Base-by-base conservation (phyloP, 2,329 filamentous ascomycete species). In the Hymenoscyphus salicellus region DNA sequence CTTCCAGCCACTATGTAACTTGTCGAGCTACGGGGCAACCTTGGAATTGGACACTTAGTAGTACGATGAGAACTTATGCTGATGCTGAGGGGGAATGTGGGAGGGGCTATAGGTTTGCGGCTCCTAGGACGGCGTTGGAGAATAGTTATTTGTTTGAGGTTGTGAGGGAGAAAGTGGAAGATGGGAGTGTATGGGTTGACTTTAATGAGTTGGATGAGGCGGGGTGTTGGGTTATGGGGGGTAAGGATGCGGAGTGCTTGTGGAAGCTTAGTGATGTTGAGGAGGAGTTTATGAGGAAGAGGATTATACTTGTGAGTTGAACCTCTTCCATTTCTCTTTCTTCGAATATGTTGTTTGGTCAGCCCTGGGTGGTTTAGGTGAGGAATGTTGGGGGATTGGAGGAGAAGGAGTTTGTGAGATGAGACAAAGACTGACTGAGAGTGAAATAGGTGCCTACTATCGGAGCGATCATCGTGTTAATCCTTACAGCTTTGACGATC, bases 41-140 rank as follows among this genome's bases (percentile, higher is more conserved):
- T 0, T 89, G 85, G 71, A 74, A 77, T 60, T 90, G 87, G 87
- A 75, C 73, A 5, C 72, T 89, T 30, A 83, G 83, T 11, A 66
- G 73, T 4, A 69, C 76, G 3, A 66, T 73, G 0, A 77, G 77
- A 2, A 71, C 77, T 7, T 87, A 83, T 70, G 75, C 75, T 49
- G 76, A 77, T 55, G 79, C 80, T 2, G 75, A 77, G 2, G 67
- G 78, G 1, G 74, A 77, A 5, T 90, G 88, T 73, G 80, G 80
- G 0, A 63, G 75, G 0, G 76, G 78, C 23, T 80, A 79, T n/a
- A 73, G 63, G 1, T 89, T 90, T 70, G 78, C 80, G 33, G 80
- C 83, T 0, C 87, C 88, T 0, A 81, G 85, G 43, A 89, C 86
- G 0, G 82, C 84, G 1, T 79, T 90, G 2, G 88, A 90, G 72